These are phyloP conservation scores for Canariomyces notabilis DNA, from an alignment of 2,329 filamentous ascomycete species.

Conservation along the genomic window DNA sequence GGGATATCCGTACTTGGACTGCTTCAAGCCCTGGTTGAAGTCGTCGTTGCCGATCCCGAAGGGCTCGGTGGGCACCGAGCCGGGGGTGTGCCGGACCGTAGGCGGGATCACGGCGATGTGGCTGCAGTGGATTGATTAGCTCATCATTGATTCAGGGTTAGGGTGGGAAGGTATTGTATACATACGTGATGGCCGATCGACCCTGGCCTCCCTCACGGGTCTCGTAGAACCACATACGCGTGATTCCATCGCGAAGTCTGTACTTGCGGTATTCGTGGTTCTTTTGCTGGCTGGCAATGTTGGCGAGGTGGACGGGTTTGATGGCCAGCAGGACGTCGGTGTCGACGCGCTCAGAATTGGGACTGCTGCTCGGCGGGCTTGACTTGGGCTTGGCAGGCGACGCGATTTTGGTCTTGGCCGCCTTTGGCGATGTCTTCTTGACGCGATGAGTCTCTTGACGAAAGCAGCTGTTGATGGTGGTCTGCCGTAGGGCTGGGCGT, in stretches of 20 bases:
- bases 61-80: constrained; percentile 17
- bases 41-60: constrained; percentile 28
- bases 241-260: constrained; percentile 10
- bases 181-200: constrained; percentile 7
- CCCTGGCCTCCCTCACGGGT: constrained; percentile 3
- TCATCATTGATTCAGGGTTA: neutral
- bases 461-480: neutral
- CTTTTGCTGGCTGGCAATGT: constrained; percentile 19
- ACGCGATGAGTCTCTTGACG: neutral
- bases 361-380: neutral
- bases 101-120: constrained; percentile 13
- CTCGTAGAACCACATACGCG: constrained; percentile 14
- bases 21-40: constrained; percentile 28
- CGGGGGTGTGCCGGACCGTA: constrained; percentile 13
- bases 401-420: neutral
- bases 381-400: neutral
- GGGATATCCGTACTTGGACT: constrained; percentile 26
- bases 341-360: constrained; percentile 3
- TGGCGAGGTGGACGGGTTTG: constrained; percentile 13
- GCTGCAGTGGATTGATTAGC: neutral
- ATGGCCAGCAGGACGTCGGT: constrained; percentile 26
- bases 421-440: neutral
- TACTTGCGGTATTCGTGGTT: constrained; percentile 18
- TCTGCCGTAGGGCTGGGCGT: neutral
- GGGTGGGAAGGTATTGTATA: too few relatives aligned